These are phyloP conservation scores for Umbellularia californica DNA, from an alignment of 164 flowering plant genomes.

Conservation along the genomic window DNA sequence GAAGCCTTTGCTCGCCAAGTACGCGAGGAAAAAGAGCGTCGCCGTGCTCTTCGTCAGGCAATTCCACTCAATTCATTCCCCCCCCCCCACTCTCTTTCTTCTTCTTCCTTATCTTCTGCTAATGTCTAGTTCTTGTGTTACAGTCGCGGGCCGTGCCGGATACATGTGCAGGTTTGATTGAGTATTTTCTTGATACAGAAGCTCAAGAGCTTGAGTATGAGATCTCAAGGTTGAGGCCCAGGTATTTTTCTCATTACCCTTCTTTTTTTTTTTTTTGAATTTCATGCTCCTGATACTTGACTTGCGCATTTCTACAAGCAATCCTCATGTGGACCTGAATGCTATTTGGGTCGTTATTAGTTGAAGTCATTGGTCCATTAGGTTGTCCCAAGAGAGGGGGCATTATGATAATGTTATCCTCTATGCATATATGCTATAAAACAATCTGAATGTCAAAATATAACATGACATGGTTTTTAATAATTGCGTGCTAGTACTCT, in stretches of 20 bases:
- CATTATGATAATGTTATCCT: too few species aligned
- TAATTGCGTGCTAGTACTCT: too few species aligned
- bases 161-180: slow-evolving; percentile 50
- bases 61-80: neutral
- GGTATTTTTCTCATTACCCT: slow-evolving; percentile 31
- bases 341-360: too few species aligned
- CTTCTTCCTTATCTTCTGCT: neutral
- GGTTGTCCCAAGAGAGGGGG: too few species aligned
- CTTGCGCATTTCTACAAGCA: neutral
- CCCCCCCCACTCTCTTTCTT: neutral
- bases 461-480: too few species aligned
- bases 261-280: neutral
- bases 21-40: slow-evolving; percentile 76
- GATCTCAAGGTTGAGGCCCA: slow-evolving; percentile 71
- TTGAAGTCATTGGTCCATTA: too few species aligned
- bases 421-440: too few species aligned
- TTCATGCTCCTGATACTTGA: neutral
- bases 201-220: slow-evolving; percentile 89
- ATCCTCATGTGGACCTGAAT: too few species aligned
- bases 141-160: slow-evolving; percentile 79
- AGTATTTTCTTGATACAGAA: slow-evolving; percentile 92
- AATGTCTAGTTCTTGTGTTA: neutral
- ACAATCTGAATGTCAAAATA: too few species aligned
- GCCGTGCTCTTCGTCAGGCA: slow-evolving; percentile 54
- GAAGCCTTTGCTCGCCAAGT: slow-evolving; percentile 69